Conservation (phyloP, 202 grass and related monocot species). For the Schoenoplectus tabernaemontani region DNA sequence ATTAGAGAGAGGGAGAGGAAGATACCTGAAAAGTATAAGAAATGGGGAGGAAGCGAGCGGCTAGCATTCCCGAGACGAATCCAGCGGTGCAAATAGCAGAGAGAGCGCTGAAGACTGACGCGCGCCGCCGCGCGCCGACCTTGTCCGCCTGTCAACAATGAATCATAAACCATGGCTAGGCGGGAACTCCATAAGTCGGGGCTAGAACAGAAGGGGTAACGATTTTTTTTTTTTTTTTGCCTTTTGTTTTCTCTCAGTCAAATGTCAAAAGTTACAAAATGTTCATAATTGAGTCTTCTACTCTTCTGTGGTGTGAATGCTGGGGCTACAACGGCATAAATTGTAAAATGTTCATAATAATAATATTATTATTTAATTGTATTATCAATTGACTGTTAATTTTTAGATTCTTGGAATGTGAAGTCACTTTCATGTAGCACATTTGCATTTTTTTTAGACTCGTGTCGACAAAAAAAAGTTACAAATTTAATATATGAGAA, state of each 20-base stretch:
- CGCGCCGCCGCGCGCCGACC: constrained; percentile 38
- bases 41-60: constrained; percentile 71
- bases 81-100: constrained; percentile 62
- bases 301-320: background rate
- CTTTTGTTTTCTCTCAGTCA: background rate
- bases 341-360: too few relatives aligned
- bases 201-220: too few relatives aligned
- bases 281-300: too few relatives aligned
- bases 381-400: too few relatives aligned
- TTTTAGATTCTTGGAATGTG: too few relatives aligned
- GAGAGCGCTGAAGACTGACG: constrained; percentile 54
- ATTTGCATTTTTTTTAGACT: too few relatives aligned
- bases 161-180: background rate
- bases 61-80: constrained; percentile 65
- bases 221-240: background rate
- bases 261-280: background rate
- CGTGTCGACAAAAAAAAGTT: too few relatives aligned
- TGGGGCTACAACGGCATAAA: background rate
- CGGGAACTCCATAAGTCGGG: too few relatives aligned
- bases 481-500: too few relatives aligned
- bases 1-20: background rate
- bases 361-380: too few relatives aligned
- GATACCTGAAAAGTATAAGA: constrained; percentile 71
- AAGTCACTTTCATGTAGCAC: too few relatives aligned
- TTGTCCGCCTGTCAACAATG: constrained; percentile 55